These are phyloP conservation scores for Vitis cinerea DNA, from an alignment of 164 flowering plant species.

Conservation along the genomic window DNA sequence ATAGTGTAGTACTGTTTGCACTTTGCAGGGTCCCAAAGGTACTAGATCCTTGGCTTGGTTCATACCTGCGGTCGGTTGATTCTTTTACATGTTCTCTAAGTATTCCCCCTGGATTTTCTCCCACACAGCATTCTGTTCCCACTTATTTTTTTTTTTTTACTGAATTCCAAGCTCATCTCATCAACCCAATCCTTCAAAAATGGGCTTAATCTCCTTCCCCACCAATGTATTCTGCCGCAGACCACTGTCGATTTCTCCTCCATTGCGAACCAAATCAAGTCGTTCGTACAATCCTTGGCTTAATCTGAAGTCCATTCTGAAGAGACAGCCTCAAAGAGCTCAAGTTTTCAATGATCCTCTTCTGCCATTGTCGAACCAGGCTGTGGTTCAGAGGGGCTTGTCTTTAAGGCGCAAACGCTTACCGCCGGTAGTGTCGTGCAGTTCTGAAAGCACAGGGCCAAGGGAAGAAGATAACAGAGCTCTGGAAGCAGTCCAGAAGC, in stretches of 20 bases:
- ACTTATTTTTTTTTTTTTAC: too few relatives aligned
- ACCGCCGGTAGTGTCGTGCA: conserved; percentile 2
- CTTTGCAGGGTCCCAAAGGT: too few relatives aligned
- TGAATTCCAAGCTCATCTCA: too few relatives aligned
- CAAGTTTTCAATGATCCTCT: not conserved
- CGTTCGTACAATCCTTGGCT: not conserved
- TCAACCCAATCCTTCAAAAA: too few relatives aligned
- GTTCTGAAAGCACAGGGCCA: conserved; percentile 16
- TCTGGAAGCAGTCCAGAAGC: conserved; percentile 50
- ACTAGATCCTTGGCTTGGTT: too few relatives aligned
- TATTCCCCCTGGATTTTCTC: too few relatives aligned
- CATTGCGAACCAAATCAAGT: not conserved
- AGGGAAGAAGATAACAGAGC: conserved; percentile 41
- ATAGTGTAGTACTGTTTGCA: too few relatives aligned
- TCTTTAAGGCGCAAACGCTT: conserved; percentile 13
- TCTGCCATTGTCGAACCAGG: not conserved
- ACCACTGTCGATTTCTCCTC: not conserved
- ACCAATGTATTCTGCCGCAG: conserved; percentile 3
- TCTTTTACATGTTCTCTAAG: too few relatives aligned
- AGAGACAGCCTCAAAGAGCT: not conserved
- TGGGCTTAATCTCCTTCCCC: conserved; percentile 15
- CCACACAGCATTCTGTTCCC: too few relatives aligned
- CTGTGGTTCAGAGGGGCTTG: conserved; percentile 3
- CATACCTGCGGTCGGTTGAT: too few relatives aligned
- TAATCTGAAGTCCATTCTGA: not conserved